These are phyloP conservation scores for Sechiopsis laciniata DNA, from an alignment of 306 rosid species.

Conservation along the genomic window DNA sequence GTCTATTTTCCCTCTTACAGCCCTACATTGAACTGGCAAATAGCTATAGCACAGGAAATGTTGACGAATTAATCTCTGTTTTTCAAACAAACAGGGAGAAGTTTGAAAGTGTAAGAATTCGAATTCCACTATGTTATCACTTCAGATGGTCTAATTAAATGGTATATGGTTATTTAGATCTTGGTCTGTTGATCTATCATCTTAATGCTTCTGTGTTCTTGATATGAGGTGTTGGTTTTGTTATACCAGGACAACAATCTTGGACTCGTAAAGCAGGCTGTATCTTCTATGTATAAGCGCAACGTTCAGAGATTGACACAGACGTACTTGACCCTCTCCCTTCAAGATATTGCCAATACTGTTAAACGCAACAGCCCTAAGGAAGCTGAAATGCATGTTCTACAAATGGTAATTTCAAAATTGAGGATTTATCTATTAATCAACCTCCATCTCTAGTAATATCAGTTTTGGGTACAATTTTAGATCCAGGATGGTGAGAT, in stretches of 20 bases:
- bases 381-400: constrained; percentile 91
- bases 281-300: constrained; percentile 63
- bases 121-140: background rate
- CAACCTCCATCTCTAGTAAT: constrained; percentile 8
- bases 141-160: background rate
- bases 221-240: background rate
- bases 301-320: constrained; percentile 86
- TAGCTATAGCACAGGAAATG: constrained; percentile 43
- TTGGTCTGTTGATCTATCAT: background rate
- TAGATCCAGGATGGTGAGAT: constrained; percentile 85
- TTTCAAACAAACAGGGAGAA: constrained; percentile 43
- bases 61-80: constrained; percentile 38
- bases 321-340: constrained; percentile 81
- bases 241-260: constrained; percentile 63
- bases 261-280: constrained; percentile 71
- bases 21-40: constrained; percentile 59
- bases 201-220: constrained; percentile 7
- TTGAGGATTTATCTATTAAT: constrained; percentile 7
- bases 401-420: constrained; percentile 59
- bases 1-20: constrained; percentile 35
- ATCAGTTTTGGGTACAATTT: constrained; percentile 21
- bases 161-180: background rate
- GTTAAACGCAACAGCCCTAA: constrained; percentile 63
- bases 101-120: constrained; percentile 51
- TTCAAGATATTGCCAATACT: constrained; percentile 72